Evolutionary conservation across 2,329 filamentous ascomycete species (phyloP).

Genomic region (Penicillium psychrosexuale): DNA sequence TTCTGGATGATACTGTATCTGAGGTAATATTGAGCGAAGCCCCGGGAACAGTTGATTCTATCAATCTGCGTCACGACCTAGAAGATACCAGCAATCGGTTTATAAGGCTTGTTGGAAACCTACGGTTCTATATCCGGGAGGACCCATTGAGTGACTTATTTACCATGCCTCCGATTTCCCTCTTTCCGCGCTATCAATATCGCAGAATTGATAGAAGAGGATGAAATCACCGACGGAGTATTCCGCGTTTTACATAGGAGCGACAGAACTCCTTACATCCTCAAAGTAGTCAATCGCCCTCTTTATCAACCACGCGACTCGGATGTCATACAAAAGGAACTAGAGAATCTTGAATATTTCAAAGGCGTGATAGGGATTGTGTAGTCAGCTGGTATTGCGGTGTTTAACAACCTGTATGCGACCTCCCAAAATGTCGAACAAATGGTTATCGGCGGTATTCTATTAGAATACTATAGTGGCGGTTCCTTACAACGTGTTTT

Average conservation of each 20-base stretch:
- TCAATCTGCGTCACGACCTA: not conserved
- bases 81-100: not conserved
- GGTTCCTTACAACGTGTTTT: constrained; percentile 18
- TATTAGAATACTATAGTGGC: constrained; percentile 17
- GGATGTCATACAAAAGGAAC: constrained; percentile 17
- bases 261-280: constrained; percentile 10
- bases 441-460: constrained; percentile 17
- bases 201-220: constrained; percentile 9
- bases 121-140: constrained; percentile 10
- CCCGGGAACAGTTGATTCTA: not conserved
- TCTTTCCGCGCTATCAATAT: constrained; percentile 12
- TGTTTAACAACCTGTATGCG: constrained; percentile 16
- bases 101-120: not conserved
- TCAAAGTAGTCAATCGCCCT: constrained; percentile 19
- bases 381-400: constrained; percentile 16
- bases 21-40: constrained; percentile 16
- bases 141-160: constrained; percentile 15
- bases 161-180: constrained; percentile 8
- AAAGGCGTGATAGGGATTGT: constrained; percentile 15
- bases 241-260: constrained; percentile 10
- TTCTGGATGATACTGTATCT: constrained; percentile 21
- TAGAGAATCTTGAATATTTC: constrained; percentile 21
- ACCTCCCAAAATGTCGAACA: constrained; percentile 10
- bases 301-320: constrained; percentile 17
- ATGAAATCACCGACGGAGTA: constrained; percentile 15